Conservation (phyloP, 148 eudicot genomes). For the Silene conica region DNA sequence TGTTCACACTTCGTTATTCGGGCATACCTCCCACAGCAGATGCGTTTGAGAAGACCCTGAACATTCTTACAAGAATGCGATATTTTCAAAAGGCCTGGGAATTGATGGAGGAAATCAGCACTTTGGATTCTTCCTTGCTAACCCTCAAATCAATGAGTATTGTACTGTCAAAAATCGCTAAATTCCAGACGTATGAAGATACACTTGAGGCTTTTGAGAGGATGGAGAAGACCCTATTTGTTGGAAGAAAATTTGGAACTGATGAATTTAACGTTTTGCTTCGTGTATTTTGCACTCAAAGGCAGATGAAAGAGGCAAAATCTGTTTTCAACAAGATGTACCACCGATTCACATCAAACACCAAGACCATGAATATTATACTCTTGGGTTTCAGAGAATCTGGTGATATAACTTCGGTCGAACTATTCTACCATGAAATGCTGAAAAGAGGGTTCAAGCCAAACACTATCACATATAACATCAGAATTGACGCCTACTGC, state of each 20-base stretch:
- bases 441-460: conserved; percentile 80
- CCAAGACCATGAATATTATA: conserved; percentile 86
- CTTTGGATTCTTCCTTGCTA: conserved; percentile 45
- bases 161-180: conserved; percentile 65
- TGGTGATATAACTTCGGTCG: conserved; percentile 69
- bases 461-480: conserved; percentile 59
- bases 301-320: conserved; percentile 85
- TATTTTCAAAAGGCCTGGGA: conserved; percentile 84
- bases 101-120: conserved; percentile 55
- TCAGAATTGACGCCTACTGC: conserved; percentile 82
- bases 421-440: conserved; percentile 88
- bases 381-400: conserved; percentile 87
- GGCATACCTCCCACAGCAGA: conserved; percentile 47
- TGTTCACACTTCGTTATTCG: conserved; percentile 42
- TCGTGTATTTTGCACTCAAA: conserved; percentile 73
- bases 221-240: conserved; percentile 61
- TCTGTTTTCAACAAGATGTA: conserved; percentile 65
- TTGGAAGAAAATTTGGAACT: conserved; percentile 53
- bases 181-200: conserved; percentile 63
- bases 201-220: conserved; percentile 73
- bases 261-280: conserved; percentile 79
- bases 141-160: conserved; percentile 85
- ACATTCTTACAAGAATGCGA: conserved; percentile 80
- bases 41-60: conserved; percentile 82
- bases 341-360: conserved; percentile 50